phyloP scores from a whole-genome alignment of 2,329 filamentous ascomycete genomes.

The Claviceps citrina region DNA sequence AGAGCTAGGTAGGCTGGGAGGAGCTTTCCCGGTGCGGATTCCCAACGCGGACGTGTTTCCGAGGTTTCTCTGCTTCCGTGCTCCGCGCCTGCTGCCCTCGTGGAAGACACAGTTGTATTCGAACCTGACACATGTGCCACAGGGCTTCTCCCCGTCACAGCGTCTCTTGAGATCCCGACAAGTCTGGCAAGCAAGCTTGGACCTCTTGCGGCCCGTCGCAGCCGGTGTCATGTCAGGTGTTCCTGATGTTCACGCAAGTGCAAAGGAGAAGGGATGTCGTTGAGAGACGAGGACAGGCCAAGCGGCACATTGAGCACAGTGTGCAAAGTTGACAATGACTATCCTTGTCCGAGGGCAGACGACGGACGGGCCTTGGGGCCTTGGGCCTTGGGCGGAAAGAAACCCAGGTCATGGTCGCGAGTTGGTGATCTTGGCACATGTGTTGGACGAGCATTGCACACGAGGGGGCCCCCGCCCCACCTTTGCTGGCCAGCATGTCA shows the following conservation, averaged over 20 bases:
- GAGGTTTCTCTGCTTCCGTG: not conserved
- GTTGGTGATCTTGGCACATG: not conserved
- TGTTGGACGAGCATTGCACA: not conserved
- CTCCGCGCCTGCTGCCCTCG: conserved; percentile 1
- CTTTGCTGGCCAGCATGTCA: not conserved
- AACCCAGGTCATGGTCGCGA: not conserved
- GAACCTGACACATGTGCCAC: conserved; percentile 35
- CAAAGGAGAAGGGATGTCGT: not conserved
- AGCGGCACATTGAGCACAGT: not conserved
- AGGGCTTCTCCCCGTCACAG: conserved; percentile 38
- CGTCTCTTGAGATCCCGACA: conserved; percentile 41
- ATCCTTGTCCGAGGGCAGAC: not conserved
- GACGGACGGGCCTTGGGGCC: too few species aligned
- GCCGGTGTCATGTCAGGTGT: not conserved
- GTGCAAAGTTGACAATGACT: not conserved
- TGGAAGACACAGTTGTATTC: conserved; percentile 38
- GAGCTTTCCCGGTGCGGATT: not conserved
- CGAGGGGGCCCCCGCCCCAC: too few species aligned
- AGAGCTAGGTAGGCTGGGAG: not conserved
- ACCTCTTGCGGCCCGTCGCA: conserved; percentile 18
- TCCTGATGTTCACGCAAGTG: not conserved
- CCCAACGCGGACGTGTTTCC: not conserved
- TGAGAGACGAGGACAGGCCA: not conserved
- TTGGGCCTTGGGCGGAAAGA: not conserved
- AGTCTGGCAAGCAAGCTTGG: conserved; percentile 31